Evolutionary conservation across 2,329 filamentous ascomycete genomes (phyloP), one percentile per base, ranked within the genome.

Genomic region (Colletotrichum cordylinicola): DNA sequence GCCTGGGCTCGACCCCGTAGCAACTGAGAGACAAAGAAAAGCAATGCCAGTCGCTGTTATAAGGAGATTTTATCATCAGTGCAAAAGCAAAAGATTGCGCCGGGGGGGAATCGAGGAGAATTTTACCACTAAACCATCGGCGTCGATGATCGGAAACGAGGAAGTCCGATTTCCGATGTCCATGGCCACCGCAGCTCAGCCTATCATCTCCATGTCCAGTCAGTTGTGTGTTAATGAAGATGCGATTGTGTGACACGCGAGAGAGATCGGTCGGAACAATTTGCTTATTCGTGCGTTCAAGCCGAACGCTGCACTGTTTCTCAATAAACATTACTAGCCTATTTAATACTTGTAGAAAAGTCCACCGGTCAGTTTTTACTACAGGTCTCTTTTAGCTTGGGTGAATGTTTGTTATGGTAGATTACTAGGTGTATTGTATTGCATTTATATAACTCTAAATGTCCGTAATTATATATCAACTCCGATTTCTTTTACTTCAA

Each of bases 121-220:
- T 74, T 71, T 71, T 71, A 74, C 61, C 55, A 72, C 68, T 75
- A 75, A 75, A 67, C 68, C 68, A 72, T 75, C 68, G 72, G 69
- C 68, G 72, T 61, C 3, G 2, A 7, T n/a, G 3, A 2, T 4
- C 31, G 31, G 58, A 29, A 9, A 2, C 13, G 55, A 58, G 15
- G 7, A 29, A 58, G 1, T 15, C 55, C 24, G 21, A 18, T 6
- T 12, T 6, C 24, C 24, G 24, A 29, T 18, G 15, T 1, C 10
- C 1, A 1, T 4, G 0, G 1, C 2, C 0, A 5, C 4, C 10
- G n/a, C 5, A 1, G 24, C 1, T 8, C 0, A 24, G 10, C 6
- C n/a, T 21, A 52, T 48, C 6, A 21, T 21, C 6, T n/a, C 9
- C 6, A 21, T 1, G 9, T 48, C 8, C 18, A 21, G 8, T 12